These are phyloP conservation scores for Xylaria sp. DNA, from an alignment of 2,329 filamentous ascomycete species.

Conservation along the genomic window DNA sequence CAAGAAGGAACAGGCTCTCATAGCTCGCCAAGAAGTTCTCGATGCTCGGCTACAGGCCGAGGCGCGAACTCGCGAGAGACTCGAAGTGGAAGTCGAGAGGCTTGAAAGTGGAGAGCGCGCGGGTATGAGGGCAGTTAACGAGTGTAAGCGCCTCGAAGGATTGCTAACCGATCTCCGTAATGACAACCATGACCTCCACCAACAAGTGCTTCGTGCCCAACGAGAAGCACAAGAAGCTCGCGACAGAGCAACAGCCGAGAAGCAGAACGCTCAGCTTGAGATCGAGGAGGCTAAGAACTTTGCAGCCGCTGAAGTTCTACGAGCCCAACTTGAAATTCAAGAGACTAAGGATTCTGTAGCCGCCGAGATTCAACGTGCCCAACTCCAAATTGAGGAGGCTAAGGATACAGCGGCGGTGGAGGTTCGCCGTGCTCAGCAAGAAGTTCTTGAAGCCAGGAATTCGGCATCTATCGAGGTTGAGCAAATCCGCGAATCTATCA, in stretches of 20 bases:
- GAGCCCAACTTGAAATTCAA: conserved; percentile 82
- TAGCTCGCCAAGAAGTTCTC: conserved; percentile 82
- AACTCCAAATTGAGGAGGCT: conserved; percentile 32
- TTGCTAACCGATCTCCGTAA: conserved; percentile 66
- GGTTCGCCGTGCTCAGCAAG: conserved; percentile 73
- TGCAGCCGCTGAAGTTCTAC: conserved; percentile 43
- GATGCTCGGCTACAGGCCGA: conserved; percentile 81
- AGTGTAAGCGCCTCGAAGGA: conserved; percentile 68
- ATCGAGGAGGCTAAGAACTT: conserved; percentile 27
- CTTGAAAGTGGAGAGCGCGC: conserved; percentile 72
- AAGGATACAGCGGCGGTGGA: conserved; percentile 31
- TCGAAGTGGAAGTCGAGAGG: conserved; percentile 73
- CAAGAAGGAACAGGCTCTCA: conserved; percentile 80
- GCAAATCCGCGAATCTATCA: conserved; percentile 79
- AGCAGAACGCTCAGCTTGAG: conserved; percentile 27
- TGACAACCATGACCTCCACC: conserved; percentile 78
- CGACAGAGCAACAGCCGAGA: conserved; percentile 70
- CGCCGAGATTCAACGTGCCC: conserved; percentile 26
- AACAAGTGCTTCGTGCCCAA: conserved; percentile 74
- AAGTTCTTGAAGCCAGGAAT: conserved; percentile 85
- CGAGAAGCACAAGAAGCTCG: conserved; percentile 86
- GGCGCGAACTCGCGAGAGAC: conserved; percentile 72
- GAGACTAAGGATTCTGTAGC: conserved; percentile 84
- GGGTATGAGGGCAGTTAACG: conserved; percentile 70
- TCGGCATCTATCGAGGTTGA: conserved; percentile 82